phyloP scores from a whole-genome alignment of 1,139 yeast genomes.

The Taiozyma onychis region DNA sequence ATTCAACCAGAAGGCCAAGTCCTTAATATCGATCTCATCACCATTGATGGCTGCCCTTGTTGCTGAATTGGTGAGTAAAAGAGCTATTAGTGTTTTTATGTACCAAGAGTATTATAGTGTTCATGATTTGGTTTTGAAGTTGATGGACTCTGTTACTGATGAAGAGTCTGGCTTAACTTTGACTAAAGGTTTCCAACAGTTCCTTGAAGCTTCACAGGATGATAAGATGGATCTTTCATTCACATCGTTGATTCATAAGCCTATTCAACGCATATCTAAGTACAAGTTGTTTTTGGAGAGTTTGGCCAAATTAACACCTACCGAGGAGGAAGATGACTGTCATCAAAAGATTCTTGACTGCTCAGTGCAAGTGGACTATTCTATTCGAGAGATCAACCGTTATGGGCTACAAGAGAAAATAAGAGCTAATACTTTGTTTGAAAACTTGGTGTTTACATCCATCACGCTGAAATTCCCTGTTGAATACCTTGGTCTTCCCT shows the following conservation, averaged over 20 bases:
- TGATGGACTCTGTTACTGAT: constrained; percentile 29
- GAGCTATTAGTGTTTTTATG: constrained; percentile 28
- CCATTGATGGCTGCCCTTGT: constrained; percentile 24
- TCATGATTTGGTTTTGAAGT: constrained; percentile 34
- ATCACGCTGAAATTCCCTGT: constrained; percentile 22
- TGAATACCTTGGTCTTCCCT: constrained; percentile 38
- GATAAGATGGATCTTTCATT: constrained; percentile 40
- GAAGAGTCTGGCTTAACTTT: constrained; percentile 20
- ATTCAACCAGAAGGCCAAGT: background rate
- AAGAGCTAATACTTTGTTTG: constrained; percentile 12
- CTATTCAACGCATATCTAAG: constrained; percentile 45
- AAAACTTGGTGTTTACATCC: constrained; percentile 11
- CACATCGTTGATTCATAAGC: constrained; percentile 46
- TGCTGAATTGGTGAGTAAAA: constrained; percentile 26
- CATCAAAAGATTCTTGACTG: constrained; percentile 19
- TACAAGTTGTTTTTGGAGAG: constrained; percentile 45
- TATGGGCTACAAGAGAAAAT: constrained; percentile 21
- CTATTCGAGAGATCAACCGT: constrained; percentile 20
- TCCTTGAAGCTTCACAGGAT: constrained; percentile 39
- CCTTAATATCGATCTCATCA: constrained; percentile 10
- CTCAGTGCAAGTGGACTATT: constrained; percentile 18
- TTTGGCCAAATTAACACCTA: constrained; percentile 26
- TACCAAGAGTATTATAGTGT: constrained; percentile 41
- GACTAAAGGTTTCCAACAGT: constrained; percentile 33
- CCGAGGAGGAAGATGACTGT: constrained; percentile 19